These are phyloP conservation scores for Fibroporia radiculosa DNA, from an alignment of 768 basidiomycete genomes.

Conservation along the genomic window DNA sequence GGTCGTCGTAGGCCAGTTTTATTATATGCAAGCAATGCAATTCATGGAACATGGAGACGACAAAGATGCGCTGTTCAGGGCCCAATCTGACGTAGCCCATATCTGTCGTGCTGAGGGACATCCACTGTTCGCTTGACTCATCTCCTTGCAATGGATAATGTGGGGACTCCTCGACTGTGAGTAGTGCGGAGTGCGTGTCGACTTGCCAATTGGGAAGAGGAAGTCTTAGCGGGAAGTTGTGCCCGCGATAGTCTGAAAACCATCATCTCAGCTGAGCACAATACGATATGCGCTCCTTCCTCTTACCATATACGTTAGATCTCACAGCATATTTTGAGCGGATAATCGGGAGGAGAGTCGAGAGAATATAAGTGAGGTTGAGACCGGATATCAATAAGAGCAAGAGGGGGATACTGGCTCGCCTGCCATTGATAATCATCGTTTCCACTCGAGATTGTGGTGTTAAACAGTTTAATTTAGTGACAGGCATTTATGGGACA, in stretches of 20 bases:
- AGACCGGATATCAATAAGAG: no score
- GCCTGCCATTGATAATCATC: no score
- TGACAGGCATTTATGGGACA: no score
- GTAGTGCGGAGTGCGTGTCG: slow-evolving; percentile 11
- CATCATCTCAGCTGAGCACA: no score
- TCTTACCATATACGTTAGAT: no score
- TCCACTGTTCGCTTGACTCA: slow-evolving; percentile 21
- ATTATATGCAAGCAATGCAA: slow-evolving; percentile 23
- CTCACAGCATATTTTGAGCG: no score
- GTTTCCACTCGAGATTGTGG: no score
- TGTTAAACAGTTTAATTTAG: no score
- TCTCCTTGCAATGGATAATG: slow-evolving; percentile 20
- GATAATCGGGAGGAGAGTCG: no score
- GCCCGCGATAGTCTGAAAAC: slow-evolving; percentile 20
- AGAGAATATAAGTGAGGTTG: no score
- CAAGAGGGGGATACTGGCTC: no score
- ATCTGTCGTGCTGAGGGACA: slow-evolving; percentile 17
- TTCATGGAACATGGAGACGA: slow-evolving; percentile 20
- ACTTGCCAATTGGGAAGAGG: slow-evolving; percentile 12
- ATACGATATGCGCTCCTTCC: no score
- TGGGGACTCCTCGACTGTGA: slow-evolving; percentile 22
- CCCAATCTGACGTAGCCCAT: slow-evolving; percentile 24
- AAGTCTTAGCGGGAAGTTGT: slow-evolving; percentile 22
- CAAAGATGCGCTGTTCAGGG: slow-evolving; percentile 13
- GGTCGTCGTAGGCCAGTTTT: slow-evolving; percentile 16